Conservation (phyloP, 805 yeast genomes). For the Brettanomyces anomalus region DNA sequence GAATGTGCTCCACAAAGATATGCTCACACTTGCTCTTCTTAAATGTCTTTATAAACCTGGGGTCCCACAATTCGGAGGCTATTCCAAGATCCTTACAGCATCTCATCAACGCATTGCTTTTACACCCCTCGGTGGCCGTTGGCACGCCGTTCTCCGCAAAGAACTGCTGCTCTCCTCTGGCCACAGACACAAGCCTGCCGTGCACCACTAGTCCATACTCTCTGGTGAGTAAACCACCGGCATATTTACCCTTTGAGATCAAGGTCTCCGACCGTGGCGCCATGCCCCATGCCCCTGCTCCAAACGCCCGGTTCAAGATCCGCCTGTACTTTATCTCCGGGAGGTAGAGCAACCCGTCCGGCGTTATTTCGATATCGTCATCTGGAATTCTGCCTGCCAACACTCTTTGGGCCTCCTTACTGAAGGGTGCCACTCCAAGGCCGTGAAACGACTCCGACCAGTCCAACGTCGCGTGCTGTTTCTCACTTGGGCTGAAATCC, state of each 20-base stretch:
- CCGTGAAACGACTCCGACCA: constrained; percentile 91
- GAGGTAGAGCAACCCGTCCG: constrained; percentile 84
- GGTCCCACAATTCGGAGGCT: constrained; percentile 98
- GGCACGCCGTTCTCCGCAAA: constrained; percentile 81
- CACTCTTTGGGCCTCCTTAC: constrained; percentile 47
- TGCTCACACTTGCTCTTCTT: constrained; percentile 66
- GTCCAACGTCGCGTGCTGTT: constrained; percentile 31
- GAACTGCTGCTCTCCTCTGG: constrained; percentile 93
- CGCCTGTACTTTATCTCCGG: constrained; percentile 96
- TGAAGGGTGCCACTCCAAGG: constrained; percentile 70
- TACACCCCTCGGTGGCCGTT: constrained; percentile 96
- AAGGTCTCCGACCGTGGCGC: constrained; percentile 86
- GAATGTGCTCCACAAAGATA: constrained; percentile 75
- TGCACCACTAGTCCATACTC: constrained; percentile 84
- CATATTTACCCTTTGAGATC: constrained; percentile 45
- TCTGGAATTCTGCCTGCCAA: constrained; percentile 54
- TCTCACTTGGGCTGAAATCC: constrained; percentile 15
- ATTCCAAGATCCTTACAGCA: constrained; percentile 96
- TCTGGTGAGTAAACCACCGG: constrained; percentile 52
- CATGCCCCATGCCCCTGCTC: constrained; percentile 98
- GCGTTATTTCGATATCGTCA: constrained; percentile 84
- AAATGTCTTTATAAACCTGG: constrained; percentile 68
- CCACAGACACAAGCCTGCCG: constrained; percentile 83
- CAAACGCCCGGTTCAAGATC: constrained; percentile 81
- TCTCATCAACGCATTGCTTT: constrained; percentile 93